Evolutionary conservation across 1,139 yeast genomes (phyloP).

Genomic region (Magnusiomyces sp.): DNA sequence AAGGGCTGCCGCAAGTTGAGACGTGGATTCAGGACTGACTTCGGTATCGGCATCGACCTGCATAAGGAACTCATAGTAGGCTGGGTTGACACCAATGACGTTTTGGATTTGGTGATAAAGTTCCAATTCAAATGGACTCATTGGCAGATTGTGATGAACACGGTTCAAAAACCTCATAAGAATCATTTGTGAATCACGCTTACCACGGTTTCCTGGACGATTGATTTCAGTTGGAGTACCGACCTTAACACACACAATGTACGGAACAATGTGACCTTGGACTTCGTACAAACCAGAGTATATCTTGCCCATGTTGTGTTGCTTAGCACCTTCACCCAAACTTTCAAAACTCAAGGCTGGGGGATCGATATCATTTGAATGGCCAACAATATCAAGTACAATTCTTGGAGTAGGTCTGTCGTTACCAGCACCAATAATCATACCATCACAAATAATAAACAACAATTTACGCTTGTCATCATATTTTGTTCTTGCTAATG

Average conservation of each 20-base stretch:
- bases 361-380: constrained; percentile 32
- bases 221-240: constrained; percentile 31
- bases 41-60: constrained; percentile 38
- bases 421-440: constrained; percentile 37
- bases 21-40: constrained; percentile 32
- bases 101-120: constrained; percentile 36
- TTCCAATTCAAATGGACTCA: constrained; percentile 36
- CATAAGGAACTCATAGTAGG: constrained; percentile 33
- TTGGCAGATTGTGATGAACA: constrained; percentile 34
- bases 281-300: constrained; percentile 36
- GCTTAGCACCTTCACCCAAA: constrained; percentile 34
- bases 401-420: constrained; percentile 36
- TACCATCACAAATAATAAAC: constrained; percentile 35
- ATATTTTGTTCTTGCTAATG: constrained; percentile 32
- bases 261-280: constrained; percentile 36
- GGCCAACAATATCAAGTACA: constrained; percentile 35
- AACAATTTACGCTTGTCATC: constrained; percentile 34
- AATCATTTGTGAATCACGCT: constrained; percentile 37
- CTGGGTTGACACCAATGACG: constrained; percentile 38
- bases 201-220: constrained; percentile 37
- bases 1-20: constrained; percentile 34
- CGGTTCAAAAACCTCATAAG: constrained; percentile 35
- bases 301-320: constrained; percentile 34
- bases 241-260: constrained; percentile 33
- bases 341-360: constrained; percentile 33